A percentile compares a stretch with the other conserved stretches of the same genome.
Conservation (phyloP, 257 asterid genomes). For the Solanum okadae region DNA sequence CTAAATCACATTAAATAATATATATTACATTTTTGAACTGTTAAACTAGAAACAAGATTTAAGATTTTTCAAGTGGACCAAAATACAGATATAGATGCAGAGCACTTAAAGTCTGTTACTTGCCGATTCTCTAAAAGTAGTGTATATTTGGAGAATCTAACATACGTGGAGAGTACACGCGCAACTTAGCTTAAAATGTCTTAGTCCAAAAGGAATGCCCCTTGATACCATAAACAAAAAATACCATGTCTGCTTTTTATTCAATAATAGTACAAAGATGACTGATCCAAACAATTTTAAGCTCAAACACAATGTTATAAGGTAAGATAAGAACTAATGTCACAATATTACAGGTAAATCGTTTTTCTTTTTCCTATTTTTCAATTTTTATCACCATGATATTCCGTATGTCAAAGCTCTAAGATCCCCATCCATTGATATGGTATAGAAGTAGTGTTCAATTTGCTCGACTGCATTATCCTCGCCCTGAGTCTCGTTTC, state of each 20-base stretch:
- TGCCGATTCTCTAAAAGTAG: too few species aligned
- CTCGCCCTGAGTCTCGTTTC: conserved; percentile 6
- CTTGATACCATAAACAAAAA: background rate
- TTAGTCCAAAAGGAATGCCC: background rate
- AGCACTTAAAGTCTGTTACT: background rate
- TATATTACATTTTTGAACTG: too few species aligned
- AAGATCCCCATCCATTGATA: background rate
- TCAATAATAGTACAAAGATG: background rate
- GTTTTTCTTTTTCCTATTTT: background rate
- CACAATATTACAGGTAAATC: background rate
- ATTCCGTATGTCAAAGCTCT: background rate
- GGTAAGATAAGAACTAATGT: background rate
- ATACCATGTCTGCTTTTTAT: background rate
- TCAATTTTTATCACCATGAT: background rate
- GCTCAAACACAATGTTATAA: background rate
- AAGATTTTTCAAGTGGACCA: background rate
- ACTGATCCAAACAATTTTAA: background rate
- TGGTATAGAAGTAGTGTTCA: background rate
- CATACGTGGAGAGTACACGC: background rate
- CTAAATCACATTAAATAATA: too few species aligned
- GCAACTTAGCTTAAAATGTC: background rate
- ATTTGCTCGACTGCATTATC: too few species aligned
- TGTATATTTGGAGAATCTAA: background rate
- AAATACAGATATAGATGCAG: background rate
- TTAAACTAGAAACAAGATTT: too few species aligned